Percentiles rank a stretch among this genome's conserved stretches.
Evolutionary conservation across 2,329 filamentous ascomycete genomes (phyloP).

Genomic region (Aspergillus melleus): DNA sequence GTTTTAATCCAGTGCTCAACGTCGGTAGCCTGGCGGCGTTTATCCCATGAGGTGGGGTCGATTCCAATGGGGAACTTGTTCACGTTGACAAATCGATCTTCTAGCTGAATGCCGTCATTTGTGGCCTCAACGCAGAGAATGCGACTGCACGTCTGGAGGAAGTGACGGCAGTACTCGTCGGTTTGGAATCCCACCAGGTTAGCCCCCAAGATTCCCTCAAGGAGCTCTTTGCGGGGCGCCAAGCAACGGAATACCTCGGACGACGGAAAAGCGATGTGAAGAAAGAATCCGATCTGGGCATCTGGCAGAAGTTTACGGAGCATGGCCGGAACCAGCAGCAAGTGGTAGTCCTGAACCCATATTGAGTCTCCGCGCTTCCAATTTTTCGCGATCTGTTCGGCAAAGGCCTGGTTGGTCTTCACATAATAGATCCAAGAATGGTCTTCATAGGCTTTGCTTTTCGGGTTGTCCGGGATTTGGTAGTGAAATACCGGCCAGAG

Average conservation of each 20-base stretch:
- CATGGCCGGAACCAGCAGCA: slow-evolving; percentile 85
- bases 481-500: slow-evolving; percentile 98
- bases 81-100: slow-evolving; percentile 91
- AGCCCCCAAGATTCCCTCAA: slow-evolving; percentile 89
- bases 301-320: slow-evolving; percentile 82
- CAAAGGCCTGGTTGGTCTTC: slow-evolving; percentile 89
- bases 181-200: slow-evolving; percentile 94
- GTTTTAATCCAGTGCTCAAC: slow-evolving; percentile 77
- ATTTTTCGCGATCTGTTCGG: slow-evolving; percentile 82
- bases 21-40: slow-evolving; percentile 69
- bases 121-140: slow-evolving; percentile 88
- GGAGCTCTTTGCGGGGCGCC: slow-evolving; percentile 78
- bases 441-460: slow-evolving; percentile 97
- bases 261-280: slow-evolving; percentile 93
- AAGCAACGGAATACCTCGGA: slow-evolving; percentile 95
- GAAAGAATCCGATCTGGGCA: slow-evolving; percentile 92
- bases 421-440: slow-evolving; percentile 96
- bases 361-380: slow-evolving; percentile 93
- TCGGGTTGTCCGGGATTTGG: slow-evolving; percentile 94
- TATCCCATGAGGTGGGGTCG: slow-evolving; percentile 72
- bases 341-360: slow-evolving; percentile 95
- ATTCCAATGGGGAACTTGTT: slow-evolving; percentile 85
- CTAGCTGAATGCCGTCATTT: slow-evolving; percentile 81
- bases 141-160: slow-evolving; percentile 91
- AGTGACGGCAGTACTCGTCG: slow-evolving; percentile 88